phyloP scores from a whole-genome alignment of 805 yeast genomes.

The Metschnikowia koreensis region DNA sequence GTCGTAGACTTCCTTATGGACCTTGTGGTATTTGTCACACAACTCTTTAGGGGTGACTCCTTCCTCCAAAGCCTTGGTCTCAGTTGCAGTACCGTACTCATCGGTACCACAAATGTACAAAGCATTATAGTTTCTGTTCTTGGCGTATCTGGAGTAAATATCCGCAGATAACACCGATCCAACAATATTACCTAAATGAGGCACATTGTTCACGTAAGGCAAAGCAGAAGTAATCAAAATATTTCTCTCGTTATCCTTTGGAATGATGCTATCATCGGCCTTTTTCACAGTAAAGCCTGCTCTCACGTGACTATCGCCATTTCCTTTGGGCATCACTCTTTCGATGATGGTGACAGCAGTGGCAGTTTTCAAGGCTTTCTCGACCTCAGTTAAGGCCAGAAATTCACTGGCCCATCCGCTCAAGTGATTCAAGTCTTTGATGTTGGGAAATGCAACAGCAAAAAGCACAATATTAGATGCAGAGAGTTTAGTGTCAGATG shows the following conservation, averaged over 20 bases:
- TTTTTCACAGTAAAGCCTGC: constrained; percentile 32
- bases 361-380: constrained; percentile 48
- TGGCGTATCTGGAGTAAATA: constrained; percentile 85
- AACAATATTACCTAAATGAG: constrained; percentile 95
- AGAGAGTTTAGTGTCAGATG: constrained; percentile 28
- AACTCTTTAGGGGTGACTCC: constrained; percentile 82
- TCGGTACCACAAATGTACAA: constrained; percentile 95
- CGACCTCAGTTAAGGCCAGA: constrained; percentile 36
- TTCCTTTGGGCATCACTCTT: constrained; percentile 37
- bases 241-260: constrained; percentile 72
- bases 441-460: constrained; percentile 53
- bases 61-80: constrained; percentile 95
- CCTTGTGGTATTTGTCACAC: constrained; percentile 84
- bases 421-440: constrained; percentile 15
- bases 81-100: constrained; percentile 99
- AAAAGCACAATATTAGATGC: constrained; percentile 60
- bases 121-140: constrained; percentile 84
- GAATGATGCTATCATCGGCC: constrained; percentile 40
- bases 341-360: constrained; percentile 43
- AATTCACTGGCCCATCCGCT: constrained; percentile 45
- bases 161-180: constrained; percentile 96
- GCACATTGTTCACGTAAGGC: constrained; percentile 97
- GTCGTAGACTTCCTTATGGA: constrained; percentile 88
- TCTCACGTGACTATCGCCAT: constrained; percentile 37
- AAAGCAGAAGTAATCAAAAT: constrained; percentile 91